Percentiles rank a stretch among this genome's conserved stretches.
Conservation (phyloP, 495 filamentous ascomycete genomes). For the Chlorociboria aeruginascens region DNA sequence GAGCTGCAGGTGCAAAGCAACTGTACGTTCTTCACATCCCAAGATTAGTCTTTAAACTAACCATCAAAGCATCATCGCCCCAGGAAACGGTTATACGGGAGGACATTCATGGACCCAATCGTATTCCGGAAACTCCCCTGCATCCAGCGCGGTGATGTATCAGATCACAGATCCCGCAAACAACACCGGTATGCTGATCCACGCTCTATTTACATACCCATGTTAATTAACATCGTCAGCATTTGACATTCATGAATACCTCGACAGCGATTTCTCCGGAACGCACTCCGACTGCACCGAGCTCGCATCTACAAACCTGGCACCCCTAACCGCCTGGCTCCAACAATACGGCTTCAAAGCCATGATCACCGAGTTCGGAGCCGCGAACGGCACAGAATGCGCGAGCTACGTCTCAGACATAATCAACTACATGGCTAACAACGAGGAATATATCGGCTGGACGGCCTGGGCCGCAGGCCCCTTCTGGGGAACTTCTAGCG, state of each 20-base stretch:
- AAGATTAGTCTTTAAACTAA: neutral
- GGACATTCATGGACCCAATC: conserved; percentile 34
- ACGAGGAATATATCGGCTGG: conserved; percentile 41
- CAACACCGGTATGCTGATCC: conserved; percentile 25
- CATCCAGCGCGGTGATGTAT: conserved; percentile 29
- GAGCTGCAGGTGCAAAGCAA: conserved; percentile 27
- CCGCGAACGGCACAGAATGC: conserved; percentile 34
- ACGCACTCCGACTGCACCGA: conserved; percentile 27
- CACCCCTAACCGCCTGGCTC: conserved; percentile 34
- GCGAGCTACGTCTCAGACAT: conserved; percentile 29
- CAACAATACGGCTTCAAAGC: conserved; percentile 36
- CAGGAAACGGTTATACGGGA: conserved; percentile 36
- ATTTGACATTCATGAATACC: conserved; percentile 41
- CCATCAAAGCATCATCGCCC: conserved; percentile 33
- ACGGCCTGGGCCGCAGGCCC: conserved; percentile 41
- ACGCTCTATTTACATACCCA: neutral
- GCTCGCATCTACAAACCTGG: conserved; percentile 28
- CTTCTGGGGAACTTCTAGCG: conserved; percentile 33
- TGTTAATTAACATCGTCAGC: conserved; percentile 1
- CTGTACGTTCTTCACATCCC: conserved; percentile 4
- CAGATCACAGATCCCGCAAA: conserved; percentile 33
- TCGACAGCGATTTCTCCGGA: conserved; percentile 38
- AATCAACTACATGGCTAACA: conserved; percentile 35
- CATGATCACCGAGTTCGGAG: conserved; percentile 42
- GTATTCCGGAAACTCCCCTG: conserved; percentile 24